Conservation (phyloP, 331 rosid genomes). For the Cydonia oblonga region DNA sequence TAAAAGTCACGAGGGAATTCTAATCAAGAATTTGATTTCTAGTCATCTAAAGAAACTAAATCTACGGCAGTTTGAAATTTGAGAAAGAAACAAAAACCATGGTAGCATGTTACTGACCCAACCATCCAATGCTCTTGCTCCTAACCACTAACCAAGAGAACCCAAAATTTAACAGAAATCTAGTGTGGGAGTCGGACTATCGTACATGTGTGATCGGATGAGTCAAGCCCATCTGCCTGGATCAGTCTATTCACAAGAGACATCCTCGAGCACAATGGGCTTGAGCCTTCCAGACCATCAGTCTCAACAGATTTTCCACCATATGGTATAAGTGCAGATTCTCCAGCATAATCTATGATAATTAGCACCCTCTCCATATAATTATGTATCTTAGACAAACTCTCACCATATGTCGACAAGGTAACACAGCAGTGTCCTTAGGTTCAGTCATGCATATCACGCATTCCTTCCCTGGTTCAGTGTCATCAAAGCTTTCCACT, state of each 20-base stretch:
- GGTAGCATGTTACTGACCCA: not conserved
- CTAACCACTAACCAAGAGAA: not conserved
- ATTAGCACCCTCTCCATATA: conserved; percentile 1
- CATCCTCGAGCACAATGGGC: not conserved
- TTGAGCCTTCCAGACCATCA: conserved; percentile 3
- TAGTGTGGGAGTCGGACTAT: not conserved
- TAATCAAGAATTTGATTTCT: not conserved
- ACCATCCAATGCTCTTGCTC: not conserved
- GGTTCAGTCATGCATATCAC: conserved; percentile 93
- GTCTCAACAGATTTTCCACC: not conserved
- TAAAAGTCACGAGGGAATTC: not conserved
- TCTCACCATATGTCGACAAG: conserved; percentile 90
- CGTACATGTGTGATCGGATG: not conserved
- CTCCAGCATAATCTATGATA: not conserved
- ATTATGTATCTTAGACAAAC: conserved; percentile 13
- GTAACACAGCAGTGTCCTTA: conserved; percentile 72
- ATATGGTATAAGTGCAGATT: not conserved
- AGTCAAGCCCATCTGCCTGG: conserved; percentile 1
- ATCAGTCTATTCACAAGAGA: not conserved
- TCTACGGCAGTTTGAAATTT: not conserved
- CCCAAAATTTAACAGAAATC: not conserved
- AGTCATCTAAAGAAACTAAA: not conserved
- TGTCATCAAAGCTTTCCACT: conserved; percentile 41
- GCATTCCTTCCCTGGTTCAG: conserved; percentile 68
- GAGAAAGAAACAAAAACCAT: not conserved